phyloP scores from a whole-genome alignment of 352 stramenopile genomes.

The Globisporangium megalacanthum region DNA sequence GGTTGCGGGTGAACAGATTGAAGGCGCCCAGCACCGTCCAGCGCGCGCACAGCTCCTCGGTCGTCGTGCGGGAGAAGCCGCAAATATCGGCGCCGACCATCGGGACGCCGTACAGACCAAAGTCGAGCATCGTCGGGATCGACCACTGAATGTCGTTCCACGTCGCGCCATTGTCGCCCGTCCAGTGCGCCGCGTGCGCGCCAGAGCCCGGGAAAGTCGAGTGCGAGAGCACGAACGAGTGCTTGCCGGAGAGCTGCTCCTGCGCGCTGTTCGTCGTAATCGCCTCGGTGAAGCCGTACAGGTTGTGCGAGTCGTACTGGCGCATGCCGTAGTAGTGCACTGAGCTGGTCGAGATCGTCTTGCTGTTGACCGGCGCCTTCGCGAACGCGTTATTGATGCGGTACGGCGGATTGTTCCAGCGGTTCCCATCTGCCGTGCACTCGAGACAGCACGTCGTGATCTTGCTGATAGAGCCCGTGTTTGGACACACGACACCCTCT shows the following conservation, averaged over 20 bases:
- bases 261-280: constrained; percentile 54
- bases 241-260: constrained; percentile 45
- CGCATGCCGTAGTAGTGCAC: constrained; percentile 44
- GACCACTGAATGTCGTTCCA: constrained; percentile 77
- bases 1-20: constrained; percentile 78
- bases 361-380: constrained; percentile 40
- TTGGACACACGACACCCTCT: constrained; percentile 25
- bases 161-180: constrained; percentile 68
- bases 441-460: constrained; percentile 46
- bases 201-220: constrained; percentile 68
- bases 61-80: constrained; percentile 52
- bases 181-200: constrained; percentile 65
- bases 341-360: constrained; percentile 53
- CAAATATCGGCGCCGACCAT: constrained; percentile 83
- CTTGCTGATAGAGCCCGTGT: constrained; percentile 21
- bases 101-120: constrained; percentile 72
- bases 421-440: constrained; percentile 35
- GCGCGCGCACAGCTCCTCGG: constrained; percentile 66
- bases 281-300: constrained; percentile 75
- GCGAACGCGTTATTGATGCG: constrained; percentile 48
- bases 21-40: constrained; percentile 74
- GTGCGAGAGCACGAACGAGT: constrained; percentile 65
- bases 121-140: constrained; percentile 61
- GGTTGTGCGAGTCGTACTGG: constrained; percentile 79
- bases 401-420: constrained; percentile 52